Evolutionary conservation across 257 asterid species (phyloP).

Genomic region (Nicotiana benthamiana): DNA sequence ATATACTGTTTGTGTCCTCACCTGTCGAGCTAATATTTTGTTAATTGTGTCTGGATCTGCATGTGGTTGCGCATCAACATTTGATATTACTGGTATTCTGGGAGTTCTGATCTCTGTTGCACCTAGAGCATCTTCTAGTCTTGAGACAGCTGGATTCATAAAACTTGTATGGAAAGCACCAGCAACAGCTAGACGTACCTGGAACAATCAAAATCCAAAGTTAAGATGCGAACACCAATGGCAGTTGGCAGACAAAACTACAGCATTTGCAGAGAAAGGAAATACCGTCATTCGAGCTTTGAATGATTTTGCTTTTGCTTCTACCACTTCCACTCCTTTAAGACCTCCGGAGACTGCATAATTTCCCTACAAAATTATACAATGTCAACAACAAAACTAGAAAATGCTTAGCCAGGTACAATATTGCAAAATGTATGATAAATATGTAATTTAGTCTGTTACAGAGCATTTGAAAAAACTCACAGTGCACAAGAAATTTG

Average conservation of each 20-base stretch:
- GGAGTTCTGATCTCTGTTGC: conserved; percentile 68
- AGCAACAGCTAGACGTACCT: conserved; percentile 94
- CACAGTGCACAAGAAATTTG: conserved; percentile 92
- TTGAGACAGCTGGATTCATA: conserved; percentile 93
- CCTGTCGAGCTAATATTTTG: conserved; percentile 89
- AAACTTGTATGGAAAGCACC: conserved; percentile 95
- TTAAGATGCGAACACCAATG: conserved; percentile 6
- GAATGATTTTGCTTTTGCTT: conserved; percentile 90
- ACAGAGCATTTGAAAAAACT: conserved; percentile 17
- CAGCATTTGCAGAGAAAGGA: background rate
- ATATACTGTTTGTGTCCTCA: conserved; percentile 10
- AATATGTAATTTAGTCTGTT: background rate
- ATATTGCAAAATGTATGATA: background rate
- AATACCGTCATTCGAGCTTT: conserved; percentile 93
- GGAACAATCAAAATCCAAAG: background rate
- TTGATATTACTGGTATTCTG: conserved; percentile 88
- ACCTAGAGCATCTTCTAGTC: conserved; percentile 80
- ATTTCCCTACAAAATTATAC: conserved; percentile 56
- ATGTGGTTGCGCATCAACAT: conserved; percentile 80
- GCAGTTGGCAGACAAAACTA: background rate
- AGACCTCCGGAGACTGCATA: conserved; percentile 98
- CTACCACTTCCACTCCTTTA: conserved; percentile 96
- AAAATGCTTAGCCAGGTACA: background rate
- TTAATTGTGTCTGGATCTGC: conserved; percentile 51
- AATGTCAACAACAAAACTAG: background rate